phyloP scores from a whole-genome alignment of 2,329 filamentous ascomycete species.

The Pestalotiopsis sp. region DNA sequence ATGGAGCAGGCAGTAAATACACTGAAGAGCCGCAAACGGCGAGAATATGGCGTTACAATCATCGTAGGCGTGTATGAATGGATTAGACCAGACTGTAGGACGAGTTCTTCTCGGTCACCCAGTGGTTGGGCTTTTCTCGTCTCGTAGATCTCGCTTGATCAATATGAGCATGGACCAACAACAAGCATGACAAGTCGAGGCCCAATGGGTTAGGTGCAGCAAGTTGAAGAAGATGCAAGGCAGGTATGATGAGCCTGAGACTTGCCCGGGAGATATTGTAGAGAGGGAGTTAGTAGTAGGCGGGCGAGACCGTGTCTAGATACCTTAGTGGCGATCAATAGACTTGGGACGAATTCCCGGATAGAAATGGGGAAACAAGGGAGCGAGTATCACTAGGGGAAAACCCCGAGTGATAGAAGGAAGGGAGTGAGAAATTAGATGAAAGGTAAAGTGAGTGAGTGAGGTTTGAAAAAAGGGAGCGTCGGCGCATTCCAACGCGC shows the following conservation, averaged over 20 bases:
- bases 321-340: background rate
- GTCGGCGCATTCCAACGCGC: background rate
- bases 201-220: background rate
- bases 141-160: background rate
- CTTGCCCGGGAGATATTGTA: background rate
- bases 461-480: background rate
- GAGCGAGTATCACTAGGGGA: background rate
- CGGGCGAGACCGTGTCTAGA: background rate
- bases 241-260: background rate
- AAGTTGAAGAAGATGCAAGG: background rate
- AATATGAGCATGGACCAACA: background rate
- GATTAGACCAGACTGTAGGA: background rate
- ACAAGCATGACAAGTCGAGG: background rate
- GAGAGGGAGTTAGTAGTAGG: background rate
- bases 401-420: background rate
- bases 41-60: conserved; percentile 29
- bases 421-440: background rate
- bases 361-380: no score
- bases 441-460: background rate
- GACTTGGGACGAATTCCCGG: background rate
- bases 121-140: background rate
- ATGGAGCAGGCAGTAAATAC: conserved; percentile 22
- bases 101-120: background rate
- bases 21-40: conserved; percentile 29
- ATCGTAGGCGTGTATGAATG: conserved; percentile 16